Base-by-base conservation (phyloP, 2,329 filamentous ascomycete genomes). In the Fonsecaea multimorphosa region DNA sequence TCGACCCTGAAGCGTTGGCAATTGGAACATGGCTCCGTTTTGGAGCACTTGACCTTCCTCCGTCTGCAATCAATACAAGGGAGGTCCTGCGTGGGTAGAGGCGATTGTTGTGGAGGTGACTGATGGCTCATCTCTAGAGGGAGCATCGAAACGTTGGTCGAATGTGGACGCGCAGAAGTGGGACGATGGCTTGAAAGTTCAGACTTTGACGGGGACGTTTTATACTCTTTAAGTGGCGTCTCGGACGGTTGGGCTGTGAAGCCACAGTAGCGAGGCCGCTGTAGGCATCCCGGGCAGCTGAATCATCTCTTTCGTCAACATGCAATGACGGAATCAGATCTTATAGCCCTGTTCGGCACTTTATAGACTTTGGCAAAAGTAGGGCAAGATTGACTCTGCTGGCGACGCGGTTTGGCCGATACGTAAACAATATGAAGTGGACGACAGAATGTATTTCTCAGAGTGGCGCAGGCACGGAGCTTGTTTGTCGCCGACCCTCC, bases 31-130 rank as follows among this genome's bases (percentile, higher is more conserved):
- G 61, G 61, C 36, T 63, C 54, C 3, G 61, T 63, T 24, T 63
- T 63, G n/a, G 61, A 63, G n/a, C 61, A 63, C 31, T 38, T 46
- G n/a, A 63, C 61, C 40, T 63, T 63, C 22, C 54, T 29, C 19
- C 55, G 54, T 44, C 61, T 27, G 32, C 61, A 58, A 22, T 58
- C 61, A 14, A 29, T 12, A 44, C 61, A 63, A 1, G 61, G 61
- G 7, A 63, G 44, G 19, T 63, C 61, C 44, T 63, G 60, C 24
- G 52, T 56, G 27, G 44, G n/a, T 4, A 46, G n/a, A 19, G 32
- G 27, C 5, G 19, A 16, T 22, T 24, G n/a, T 24, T 49, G 60
- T 51, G n/a, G 36, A 7, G 38, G 40, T 49, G 29, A 32, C 40
- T 54, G 49, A 19, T 29, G 19, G 24, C 51, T 40, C 49, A 36